Evolutionary conservation across 1,284 basidiomycete species (phyloP).

Genomic region (Porphyrellus sp.): DNA sequence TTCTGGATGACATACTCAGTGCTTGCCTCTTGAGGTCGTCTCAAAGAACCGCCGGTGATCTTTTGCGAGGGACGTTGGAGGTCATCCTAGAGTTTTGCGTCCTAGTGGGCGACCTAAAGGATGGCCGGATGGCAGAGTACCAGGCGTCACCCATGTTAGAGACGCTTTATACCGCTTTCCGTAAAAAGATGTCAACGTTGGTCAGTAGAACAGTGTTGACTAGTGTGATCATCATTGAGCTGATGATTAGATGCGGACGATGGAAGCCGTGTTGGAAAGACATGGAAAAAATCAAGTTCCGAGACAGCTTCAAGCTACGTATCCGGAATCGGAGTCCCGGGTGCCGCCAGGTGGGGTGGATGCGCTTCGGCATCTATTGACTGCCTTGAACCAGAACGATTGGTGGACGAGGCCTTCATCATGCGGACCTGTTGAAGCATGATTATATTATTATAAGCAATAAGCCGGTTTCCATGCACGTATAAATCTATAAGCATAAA

Average conservation of each 20-base stretch:
- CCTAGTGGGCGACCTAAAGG: slow-evolving; percentile 59
- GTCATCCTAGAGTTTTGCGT: slow-evolving; percentile 69
- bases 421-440: not conserved
- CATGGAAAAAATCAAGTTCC: slow-evolving; percentile 24
- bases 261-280: slow-evolving; percentile 40
- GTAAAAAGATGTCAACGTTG: slow-evolving; percentile 52
- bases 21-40: slow-evolving; percentile 75
- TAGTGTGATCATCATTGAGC: not conserved
- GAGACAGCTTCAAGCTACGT: slow-evolving; percentile 25
- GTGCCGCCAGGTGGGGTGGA: slow-evolving; percentile 46
- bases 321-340: slow-evolving; percentile 26
- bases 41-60: slow-evolving; percentile 64
- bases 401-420: slow-evolving; percentile 43
- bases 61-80: slow-evolving; percentile 65
- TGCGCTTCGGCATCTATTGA: slow-evolving; percentile 47
- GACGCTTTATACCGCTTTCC: slow-evolving; percentile 54
- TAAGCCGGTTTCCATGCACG: slow-evolving; percentile 2
- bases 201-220: slow-evolving; percentile 41
- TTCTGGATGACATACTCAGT: slow-evolving; percentile 74
- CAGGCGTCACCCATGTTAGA: slow-evolving; percentile 55
- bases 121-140: slow-evolving; percentile 55
- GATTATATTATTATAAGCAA: slow-evolving; percentile 13
- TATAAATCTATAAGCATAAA: slow-evolving; percentile 33
- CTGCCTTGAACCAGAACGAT: slow-evolving; percentile 44
- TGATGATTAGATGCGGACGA: slow-evolving; percentile 12